phyloP scores from a whole-genome alignment of 345 rosid species.

The Brassica carinata region DNA sequence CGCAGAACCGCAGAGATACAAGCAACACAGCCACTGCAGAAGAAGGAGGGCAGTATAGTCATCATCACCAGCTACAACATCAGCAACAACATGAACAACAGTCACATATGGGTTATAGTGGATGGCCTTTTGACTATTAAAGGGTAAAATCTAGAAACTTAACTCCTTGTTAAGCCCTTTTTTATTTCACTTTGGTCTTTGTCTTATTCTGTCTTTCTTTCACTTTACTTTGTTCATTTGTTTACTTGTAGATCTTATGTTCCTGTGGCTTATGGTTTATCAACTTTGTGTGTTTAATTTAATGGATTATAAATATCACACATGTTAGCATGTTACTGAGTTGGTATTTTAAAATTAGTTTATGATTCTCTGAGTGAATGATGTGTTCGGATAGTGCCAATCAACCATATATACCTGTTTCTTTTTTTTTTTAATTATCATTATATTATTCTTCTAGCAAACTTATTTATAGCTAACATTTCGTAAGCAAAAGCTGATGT shows the following conservation, averaged over 20 bases:
- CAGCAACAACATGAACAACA: slow-evolving; percentile 34
- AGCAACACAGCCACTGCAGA: slow-evolving; percentile 46
- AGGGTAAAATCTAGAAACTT: slow-evolving; percentile 20
- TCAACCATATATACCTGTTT: slow-evolving; percentile 16
- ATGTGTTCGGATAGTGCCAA: slow-evolving; percentile 27
- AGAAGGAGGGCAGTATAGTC: slow-evolving; percentile 55
- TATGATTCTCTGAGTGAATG: background rate
- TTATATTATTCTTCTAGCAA: too few relatives aligned
- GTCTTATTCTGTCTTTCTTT: slow-evolving; percentile 27
- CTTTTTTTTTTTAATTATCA: background rate
- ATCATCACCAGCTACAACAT: slow-evolving; percentile 30
- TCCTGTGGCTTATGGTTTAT: slow-evolving; percentile 17
- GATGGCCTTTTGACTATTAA: slow-evolving; percentile 78
- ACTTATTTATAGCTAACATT: background rate
- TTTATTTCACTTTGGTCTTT: slow-evolving; percentile 27
- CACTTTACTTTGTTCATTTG: slow-evolving; percentile 22
- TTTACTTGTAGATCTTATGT: slow-evolving; percentile 29
- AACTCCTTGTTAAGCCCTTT: slow-evolving; percentile 4
- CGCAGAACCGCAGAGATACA: slow-evolving; percentile 46
- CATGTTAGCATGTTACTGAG: slow-evolving; percentile 36
- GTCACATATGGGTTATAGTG: slow-evolving; percentile 64
- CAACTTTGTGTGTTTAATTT: slow-evolving; percentile 8
- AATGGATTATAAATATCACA: slow-evolving; percentile 2
- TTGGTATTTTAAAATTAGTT: background rate
- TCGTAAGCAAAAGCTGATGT: slow-evolving; percentile 31